phyloP scores from a whole-genome alignment of 495 filamentous ascomycete species.

The Corynascus novoguineensis region DNA sequence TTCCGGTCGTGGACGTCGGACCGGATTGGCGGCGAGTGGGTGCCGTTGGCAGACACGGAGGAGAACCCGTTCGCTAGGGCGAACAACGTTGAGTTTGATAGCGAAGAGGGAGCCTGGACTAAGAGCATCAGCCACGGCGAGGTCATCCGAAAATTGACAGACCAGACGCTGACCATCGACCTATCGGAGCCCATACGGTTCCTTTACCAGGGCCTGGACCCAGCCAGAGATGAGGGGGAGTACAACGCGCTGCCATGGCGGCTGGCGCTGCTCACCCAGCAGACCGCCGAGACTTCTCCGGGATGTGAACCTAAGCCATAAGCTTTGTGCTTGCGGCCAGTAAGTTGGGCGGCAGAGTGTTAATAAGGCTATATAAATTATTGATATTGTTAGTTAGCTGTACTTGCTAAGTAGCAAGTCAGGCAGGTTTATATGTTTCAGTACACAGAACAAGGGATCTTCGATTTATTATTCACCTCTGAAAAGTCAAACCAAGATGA shows the following conservation, averaged over 20 bases:
- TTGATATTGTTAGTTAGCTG: too few relatives aligned
- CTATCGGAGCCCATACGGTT: conserved; percentile 17
- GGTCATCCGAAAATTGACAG: conserved; percentile 14
- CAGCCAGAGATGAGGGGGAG: not conserved
- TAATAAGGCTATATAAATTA: too few relatives aligned
- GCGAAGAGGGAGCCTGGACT: conserved; percentile 17
- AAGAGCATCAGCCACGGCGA: conserved; percentile 30
- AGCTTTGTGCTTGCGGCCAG: too few relatives aligned
- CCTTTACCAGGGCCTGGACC: conserved; percentile 26
- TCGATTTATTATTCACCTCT: too few relatives aligned
- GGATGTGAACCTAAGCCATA: not conserved
- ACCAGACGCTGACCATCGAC: conserved; percentile 23
- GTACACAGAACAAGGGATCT: too few relatives aligned
- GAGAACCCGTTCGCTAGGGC: conserved; percentile 22
- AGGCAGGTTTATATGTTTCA: too few relatives aligned
- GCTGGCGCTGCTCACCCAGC: conserved; percentile 19
- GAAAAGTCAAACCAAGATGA: too few relatives aligned
- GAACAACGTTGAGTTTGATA: conserved; percentile 23
- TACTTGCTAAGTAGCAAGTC: too few relatives aligned
- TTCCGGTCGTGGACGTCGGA: conserved; percentile 24
- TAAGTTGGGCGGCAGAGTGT: too few relatives aligned
- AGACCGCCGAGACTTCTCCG: not conserved
- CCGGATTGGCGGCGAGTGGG: conserved; percentile 19
- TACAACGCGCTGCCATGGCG: conserved; percentile 27
- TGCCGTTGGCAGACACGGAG: conserved; percentile 19